Base-by-base conservation (phyloP, 2,329 filamentous ascomycete genomes). In the Cephalotrichum gorgonifer region DNA sequence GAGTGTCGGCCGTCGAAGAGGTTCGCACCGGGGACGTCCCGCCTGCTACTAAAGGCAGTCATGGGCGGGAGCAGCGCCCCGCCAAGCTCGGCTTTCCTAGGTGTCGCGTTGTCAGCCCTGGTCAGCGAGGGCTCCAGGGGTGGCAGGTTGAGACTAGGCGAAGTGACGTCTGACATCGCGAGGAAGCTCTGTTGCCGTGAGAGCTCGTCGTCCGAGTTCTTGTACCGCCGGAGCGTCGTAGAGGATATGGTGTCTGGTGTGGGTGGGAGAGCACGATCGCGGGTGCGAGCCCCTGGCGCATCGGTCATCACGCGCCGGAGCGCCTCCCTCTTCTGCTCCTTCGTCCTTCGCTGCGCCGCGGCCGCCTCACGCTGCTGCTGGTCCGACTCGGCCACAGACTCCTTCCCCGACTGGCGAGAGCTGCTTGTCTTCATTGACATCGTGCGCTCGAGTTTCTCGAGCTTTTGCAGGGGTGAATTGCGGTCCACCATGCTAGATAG, bases 231-330 rank as follows among this genome's bases (percentile, higher is more conserved):
- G 30, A 81, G 64, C 0, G 75, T 77, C 2, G 74, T 73, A 2
- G 74, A 78, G 1, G 77, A 78, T 20, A 79, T 75, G 0, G 78
- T 81, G 54, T 81, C 77, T 0, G 78, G 78, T 0, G 78, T 81
- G 0, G 78, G 78, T 9, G 78, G 78, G 2, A 80, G 62, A 17
- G 61, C 62, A 17, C 72, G 68, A 5, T 70, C 66, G 48, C 69
- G 64, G 2, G 69, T 51, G 56, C 65, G 62, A 66, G 70, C 53
- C 62, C 64, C 52, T 50, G 65, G 57, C n/a, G 66, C 66, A 27
- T 75, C 71, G 0, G 75, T 78, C 27, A 71, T 57, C 6, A 79
- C 75, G 39, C 62, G 69, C 9, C 74, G 67, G 12, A 77, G 54
- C 0, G 68, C 65, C 14, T 74, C 69, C 38, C 70, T 64, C 59